These are phyloP conservation scores for Brettanomyces anomalus DNA, from an alignment of 805 yeast genomes.

Conservation along the genomic window DNA sequence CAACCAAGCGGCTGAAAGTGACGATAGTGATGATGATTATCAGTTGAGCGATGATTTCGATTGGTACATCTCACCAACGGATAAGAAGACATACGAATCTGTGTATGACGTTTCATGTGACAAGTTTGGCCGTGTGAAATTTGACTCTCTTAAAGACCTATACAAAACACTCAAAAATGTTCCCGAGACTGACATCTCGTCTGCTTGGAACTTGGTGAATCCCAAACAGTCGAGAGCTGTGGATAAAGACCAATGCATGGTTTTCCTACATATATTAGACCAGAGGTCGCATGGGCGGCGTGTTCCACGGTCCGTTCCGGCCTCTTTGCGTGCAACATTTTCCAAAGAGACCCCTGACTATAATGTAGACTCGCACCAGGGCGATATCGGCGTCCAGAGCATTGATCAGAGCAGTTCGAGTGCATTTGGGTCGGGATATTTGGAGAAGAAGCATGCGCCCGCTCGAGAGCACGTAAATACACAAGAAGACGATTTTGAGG, in stretches of 20 bases:
- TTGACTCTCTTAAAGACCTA: conserved; percentile 59
- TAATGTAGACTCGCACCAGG: conserved; percentile 49
- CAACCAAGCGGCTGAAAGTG: conserved; percentile 14
- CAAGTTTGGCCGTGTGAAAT: conserved; percentile 69
- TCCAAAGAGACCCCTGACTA: conserved; percentile 77
- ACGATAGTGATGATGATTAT: conserved; percentile 62
- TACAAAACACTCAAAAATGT: conserved; percentile 62
- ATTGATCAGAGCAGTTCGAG: conserved; percentile 6
- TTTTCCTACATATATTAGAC: conserved; percentile 82
- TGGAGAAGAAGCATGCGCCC: conserved; percentile 19
- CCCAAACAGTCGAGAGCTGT: conserved; percentile 82
- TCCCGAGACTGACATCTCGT: conserved; percentile 75
- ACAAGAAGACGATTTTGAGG: conserved; percentile 54
- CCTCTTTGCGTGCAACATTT: conserved; percentile 83
- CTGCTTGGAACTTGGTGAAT: conserved; percentile 93
- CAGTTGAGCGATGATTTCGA: conserved; percentile 63
- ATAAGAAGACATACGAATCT: conserved; percentile 67
- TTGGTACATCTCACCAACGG: conserved; percentile 94
- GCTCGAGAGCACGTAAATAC: background rate
- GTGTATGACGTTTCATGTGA: conserved; percentile 71
- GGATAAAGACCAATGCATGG: conserved; percentile 87
- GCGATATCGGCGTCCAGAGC: conserved; percentile 22
- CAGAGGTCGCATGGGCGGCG: conserved; percentile 74
- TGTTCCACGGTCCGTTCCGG: conserved; percentile 92
- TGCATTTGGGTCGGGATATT: conserved; percentile 45